phyloP scores from a whole-genome alignment of 257 asterid genomes.

The Cinchona pubescens region DNA sequence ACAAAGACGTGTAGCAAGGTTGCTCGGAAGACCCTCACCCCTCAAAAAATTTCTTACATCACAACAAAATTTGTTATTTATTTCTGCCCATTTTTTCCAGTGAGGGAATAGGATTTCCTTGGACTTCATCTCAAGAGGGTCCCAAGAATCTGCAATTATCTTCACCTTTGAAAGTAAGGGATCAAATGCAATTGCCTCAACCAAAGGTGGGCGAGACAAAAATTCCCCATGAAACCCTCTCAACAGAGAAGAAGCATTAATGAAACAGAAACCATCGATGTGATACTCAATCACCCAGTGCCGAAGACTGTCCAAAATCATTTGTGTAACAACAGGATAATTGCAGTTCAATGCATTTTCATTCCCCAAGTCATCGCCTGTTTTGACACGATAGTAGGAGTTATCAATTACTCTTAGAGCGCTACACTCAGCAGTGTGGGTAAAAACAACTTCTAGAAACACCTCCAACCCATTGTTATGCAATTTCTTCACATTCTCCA shows the following conservation, averaged over 20 bases:
- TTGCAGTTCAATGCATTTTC: conserved; percentile 64
- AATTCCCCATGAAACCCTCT: conserved; percentile 60
- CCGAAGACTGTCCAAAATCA: conserved; percentile 78
- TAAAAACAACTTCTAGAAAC: conserved; percentile 81
- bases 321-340: conserved; percentile 63
- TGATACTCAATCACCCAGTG: conserved; percentile 86
- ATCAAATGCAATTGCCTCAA: conserved; percentile 86
- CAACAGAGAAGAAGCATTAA: conserved; percentile 59
- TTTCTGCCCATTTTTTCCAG: conserved; percentile 99
- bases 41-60: conserved; percentile 78
- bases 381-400: conserved; percentile 38
- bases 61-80: conserved; percentile 50
- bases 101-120: conserved; percentile 65
- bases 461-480: conserved; percentile 76
- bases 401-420: conserved; percentile 52
- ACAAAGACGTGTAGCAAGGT: conserved; percentile 81
- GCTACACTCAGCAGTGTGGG: conserved; percentile 56
- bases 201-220: conserved; percentile 79
- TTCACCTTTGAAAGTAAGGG: conserved; percentile 79
- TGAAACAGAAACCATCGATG: conserved; percentile 79
- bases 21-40: conserved; percentile 65
- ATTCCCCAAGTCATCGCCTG: conserved; percentile 30
- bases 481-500: conserved; percentile 68
- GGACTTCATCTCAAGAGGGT: conserved; percentile 39
- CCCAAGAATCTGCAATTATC: conserved; percentile 76